Percentiles rank a stretch among this genome's conserved stretches.
phyloP scores from a whole-genome alignment of 164 flowering plant species.

The Berberis thunbergii region DNA sequence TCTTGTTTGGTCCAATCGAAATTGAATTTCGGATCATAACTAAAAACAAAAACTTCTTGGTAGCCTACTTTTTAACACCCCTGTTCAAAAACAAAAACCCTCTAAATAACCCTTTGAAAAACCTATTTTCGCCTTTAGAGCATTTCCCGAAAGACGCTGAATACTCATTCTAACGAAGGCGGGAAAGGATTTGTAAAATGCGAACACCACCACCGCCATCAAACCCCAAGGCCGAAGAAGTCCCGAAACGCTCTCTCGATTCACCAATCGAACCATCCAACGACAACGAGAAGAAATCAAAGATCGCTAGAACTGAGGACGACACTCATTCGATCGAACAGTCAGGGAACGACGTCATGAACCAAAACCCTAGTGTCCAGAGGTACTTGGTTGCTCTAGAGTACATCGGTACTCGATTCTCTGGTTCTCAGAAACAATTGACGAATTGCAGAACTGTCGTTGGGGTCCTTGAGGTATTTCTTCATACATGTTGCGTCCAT shows the following conservation, averaged over 20 bases:
- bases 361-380: constrained; percentile 48
- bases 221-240: too few species aligned
- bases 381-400: constrained; percentile 82
- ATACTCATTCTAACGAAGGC: too few species aligned
- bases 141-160: too few species aligned
- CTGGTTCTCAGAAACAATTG: constrained; percentile 74
- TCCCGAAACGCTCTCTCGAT: neutral
- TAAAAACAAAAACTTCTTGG: too few species aligned
- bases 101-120: too few species aligned
- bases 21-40: too few species aligned
- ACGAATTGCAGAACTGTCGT: constrained; percentile 61
- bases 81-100: too few species aligned
- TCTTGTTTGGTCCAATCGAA: too few species aligned
- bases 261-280: neutral
- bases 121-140: too few species aligned
- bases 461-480: constrained; percentile 70
- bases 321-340: constrained; percentile 6
- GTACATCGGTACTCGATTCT: constrained; percentile 83
- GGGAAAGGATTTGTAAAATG: too few species aligned
- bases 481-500: neutral
- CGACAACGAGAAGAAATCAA: constrained; percentile 21
- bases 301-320: constrained; percentile 23
- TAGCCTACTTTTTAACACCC: too few species aligned
- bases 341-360: constrained; percentile 21
- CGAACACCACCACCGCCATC: too few species aligned